phyloP scores from a whole-genome alignment of 805 yeast genomes.

The Metschnikowia baotianmanensis region DNA sequence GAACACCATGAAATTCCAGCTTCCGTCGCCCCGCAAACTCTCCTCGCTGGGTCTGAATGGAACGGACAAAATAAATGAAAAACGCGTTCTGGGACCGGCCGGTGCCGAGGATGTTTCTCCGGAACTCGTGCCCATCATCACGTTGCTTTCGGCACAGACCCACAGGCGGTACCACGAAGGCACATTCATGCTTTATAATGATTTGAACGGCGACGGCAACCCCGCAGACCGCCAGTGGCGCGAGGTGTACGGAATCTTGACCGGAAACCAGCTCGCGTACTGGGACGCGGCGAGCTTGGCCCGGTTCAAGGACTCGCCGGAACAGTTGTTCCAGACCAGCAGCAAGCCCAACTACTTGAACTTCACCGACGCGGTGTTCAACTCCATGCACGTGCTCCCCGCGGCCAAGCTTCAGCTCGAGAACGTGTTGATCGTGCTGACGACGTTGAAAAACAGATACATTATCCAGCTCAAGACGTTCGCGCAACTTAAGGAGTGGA shows the following conservation, averaged over 20 bases:
- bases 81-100: background rate
- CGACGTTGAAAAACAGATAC: conserved; percentile 87
- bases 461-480: conserved; percentile 72
- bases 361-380: conserved; percentile 84
- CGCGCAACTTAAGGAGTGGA: conserved; percentile 72
- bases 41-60: too few relatives aligned
- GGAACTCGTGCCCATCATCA: conserved; percentile 67
- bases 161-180: conserved; percentile 78
- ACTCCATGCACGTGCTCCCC: conserved; percentile 65
- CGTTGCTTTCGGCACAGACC: conserved; percentile 68
- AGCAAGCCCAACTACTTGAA: conserved; percentile 85
- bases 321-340: conserved; percentile 53
- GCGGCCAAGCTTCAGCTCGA: conserved; percentile 60
- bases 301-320: conserved; percentile 50
- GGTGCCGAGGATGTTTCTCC: conserved; percentile 35
- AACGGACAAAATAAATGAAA: too few relatives aligned
- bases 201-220: conserved; percentile 77
- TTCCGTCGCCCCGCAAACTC: conserved; percentile 13
- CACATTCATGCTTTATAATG: conserved; percentile 68
- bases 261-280: conserved; percentile 87
- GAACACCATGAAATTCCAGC: conserved; percentile 5
- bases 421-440: conserved; percentile 83
- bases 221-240: conserved; percentile 84
- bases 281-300: conserved; percentile 81
- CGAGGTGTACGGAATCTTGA: conserved; percentile 87